Conservation (phyloP, 257 asterid genomes). For the Salvia miltiorrhiza region DNA sequence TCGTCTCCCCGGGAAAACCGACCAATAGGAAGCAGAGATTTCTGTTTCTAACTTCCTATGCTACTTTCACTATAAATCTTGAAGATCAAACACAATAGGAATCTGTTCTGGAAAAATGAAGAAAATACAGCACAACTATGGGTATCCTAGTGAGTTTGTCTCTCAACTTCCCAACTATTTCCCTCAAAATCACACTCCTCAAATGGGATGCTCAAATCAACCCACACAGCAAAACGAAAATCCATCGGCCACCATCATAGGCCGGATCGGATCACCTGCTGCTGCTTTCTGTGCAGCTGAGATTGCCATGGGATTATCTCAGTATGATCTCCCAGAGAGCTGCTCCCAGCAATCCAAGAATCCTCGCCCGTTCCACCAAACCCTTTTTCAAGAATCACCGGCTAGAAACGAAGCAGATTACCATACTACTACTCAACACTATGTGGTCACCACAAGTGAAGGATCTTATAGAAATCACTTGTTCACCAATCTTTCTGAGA, state of each 20-base stretch:
- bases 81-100: slow-evolving; percentile 2
- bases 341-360: slow-evolving; percentile 32
- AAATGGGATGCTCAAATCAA: slow-evolving; percentile 17
- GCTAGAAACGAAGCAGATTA: slow-evolving; percentile 25
- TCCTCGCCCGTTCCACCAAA: slow-evolving; percentile 21
- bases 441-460: slow-evolving; percentile 20
- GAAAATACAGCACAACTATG: slow-evolving; percentile 34
- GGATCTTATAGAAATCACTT: slow-evolving; percentile 37
- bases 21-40: slow-evolving; percentile 16
- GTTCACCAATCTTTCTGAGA: slow-evolving; percentile 44
- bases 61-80: slow-evolving; percentile 8
- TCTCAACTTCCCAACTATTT: slow-evolving; percentile 28
- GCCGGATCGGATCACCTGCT: slow-evolving; percentile 65
- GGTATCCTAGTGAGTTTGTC: slow-evolving; percentile 28
- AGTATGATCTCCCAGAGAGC: slow-evolving; percentile 29
- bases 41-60: neutral
- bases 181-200: slow-evolving; percentile 24
- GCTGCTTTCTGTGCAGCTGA: slow-evolving; percentile 67
- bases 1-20: neutral
- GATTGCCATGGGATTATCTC: slow-evolving; percentile 51
- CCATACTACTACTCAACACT: slow-evolving; percentile 6
- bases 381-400: slow-evolving; percentile 26
- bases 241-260: slow-evolving; percentile 41
- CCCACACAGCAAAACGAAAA: slow-evolving; percentile 17
- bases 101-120: slow-evolving; percentile 37